Base-by-base conservation (phyloP, 148 eudicot genomes). In the Camellia japonica region DNA sequence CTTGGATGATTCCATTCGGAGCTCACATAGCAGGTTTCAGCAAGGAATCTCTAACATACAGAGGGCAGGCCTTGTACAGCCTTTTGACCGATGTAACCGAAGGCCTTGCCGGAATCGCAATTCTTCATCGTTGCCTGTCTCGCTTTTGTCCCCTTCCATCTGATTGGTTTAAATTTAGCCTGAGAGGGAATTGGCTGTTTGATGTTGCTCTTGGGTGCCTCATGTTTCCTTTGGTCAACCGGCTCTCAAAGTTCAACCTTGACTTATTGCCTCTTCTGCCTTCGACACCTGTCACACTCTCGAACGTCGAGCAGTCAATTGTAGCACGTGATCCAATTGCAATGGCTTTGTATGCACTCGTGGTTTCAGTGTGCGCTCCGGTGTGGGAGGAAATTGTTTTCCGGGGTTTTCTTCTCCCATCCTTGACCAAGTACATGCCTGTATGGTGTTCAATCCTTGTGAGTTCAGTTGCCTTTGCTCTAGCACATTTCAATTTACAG, bases 21-120 rank as follows among this genome's bases (percentile, higher is more conserved):
- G 98, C 94, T 15, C 89, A 92, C 59, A 69, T 93, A 47, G 77
- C 82, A 15, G 98, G 98, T 62, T 92, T 89, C 87, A 88, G 85
- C 83, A 93, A 89, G 80, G 96, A 88, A 60, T 79, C 98, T 38
- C 78, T 93, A 20, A 89, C 98, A 9, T 86, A 87, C 59, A 82
- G 96, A 84, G 98, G 98, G 67, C 98, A 93, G 77, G 96, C 98
- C 3, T 80, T 93, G 6, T 90, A 90, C 75, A 93, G 97, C 85
- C 94, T 93, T 68, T 71, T 93, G 74, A 93, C 96, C 2, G 97
- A 93, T 67, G 83, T 90, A 10, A 85, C 90, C 0, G 95, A 92
- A 86, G 97, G 97, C 60, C 80, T 93, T 51, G 97, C 94, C 13
- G 97, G 97, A 16, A 86, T 89, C 60, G 88, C 92, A 38, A 90